phyloP scores from a whole-genome alignment of 129 eudicot species.

The Artemisia tridentata region DNA sequence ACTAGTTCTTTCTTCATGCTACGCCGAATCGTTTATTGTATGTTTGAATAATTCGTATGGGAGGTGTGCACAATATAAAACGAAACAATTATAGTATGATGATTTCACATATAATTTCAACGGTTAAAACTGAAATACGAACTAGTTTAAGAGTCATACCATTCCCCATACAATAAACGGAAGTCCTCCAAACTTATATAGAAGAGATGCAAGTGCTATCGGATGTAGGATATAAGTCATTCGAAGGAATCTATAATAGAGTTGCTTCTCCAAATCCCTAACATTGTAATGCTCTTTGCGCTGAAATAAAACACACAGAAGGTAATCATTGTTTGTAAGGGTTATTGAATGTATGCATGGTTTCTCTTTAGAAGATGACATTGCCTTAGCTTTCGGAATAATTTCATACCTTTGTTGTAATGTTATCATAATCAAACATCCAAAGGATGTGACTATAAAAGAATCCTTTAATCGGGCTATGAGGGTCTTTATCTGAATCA shows the following conservation, averaged over 20 bases:
- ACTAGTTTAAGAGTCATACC: slow-evolving; percentile 9
- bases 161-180: slow-evolving; percentile 39
- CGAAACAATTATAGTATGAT: too few species aligned
- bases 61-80: too few species aligned
- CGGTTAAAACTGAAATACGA: too few species aligned
- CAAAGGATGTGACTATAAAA: slow-evolving; percentile 47
- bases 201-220: slow-evolving; percentile 17
- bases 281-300: slow-evolving; percentile 24
- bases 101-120: too few species aligned
- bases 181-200: slow-evolving; percentile 29
- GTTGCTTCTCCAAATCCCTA: slow-evolving; percentile 31
- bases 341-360: not conserved
- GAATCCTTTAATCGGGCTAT: slow-evolving; percentile 35
- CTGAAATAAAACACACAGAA: slow-evolving; percentile 8
- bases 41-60: too few species aligned
- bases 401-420: slow-evolving; percentile 3
- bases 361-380: not conserved
- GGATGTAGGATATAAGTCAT: slow-evolving; percentile 27
- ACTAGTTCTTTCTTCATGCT: too few species aligned
- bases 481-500: slow-evolving; percentile 34
- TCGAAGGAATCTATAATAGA: slow-evolving; percentile 29
- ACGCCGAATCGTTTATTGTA: too few species aligned
- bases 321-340: too few species aligned
- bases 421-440: slow-evolving; percentile 28
- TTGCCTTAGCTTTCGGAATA: not conserved